Base-by-base conservation (phyloP, 2,329 filamentous ascomycete species). In the Sarocladium kiliense region DNA sequence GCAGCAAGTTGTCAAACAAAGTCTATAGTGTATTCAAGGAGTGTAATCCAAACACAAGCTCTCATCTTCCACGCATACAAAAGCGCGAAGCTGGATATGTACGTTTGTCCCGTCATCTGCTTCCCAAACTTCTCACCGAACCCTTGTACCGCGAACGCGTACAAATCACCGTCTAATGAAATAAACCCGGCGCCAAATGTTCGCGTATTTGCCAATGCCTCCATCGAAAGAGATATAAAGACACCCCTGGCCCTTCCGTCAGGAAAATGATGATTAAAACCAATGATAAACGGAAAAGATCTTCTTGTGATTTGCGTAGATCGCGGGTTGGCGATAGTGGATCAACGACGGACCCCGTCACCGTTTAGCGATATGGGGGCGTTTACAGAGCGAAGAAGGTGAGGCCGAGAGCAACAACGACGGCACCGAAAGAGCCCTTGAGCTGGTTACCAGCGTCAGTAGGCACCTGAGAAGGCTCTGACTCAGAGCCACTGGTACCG, bases 351-450 rank as follows among this genome's bases (percentile, higher is more conserved):
- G 30, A 36, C 47, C 39, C 18, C 14, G 14, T 23, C 14, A 14
- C 39, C 39, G 7, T 44, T 44, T 9, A 18, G 39, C 18, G 19
- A 44, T 18, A 21, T 44, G 19, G 34, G 11, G 12, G 16, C 26
- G 34, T 41, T 53, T 53, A 53, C 34, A 53, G 50, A 41, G 50
- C 50, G 36, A 39, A 53, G 50, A 53, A 39, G 50, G 50, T 30
- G 32, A 53, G 32, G 12, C 12, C 50, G 12, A 53, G 50, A 27
- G 50, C 50, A n/a, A 53, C n/a, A 27, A 53, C 19, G 36, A 39
- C 34, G 21, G 50, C 50, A 23, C 32, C 50, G 25, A 53, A 39
- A 41, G 50, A 53, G 21, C 47, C 26, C 47, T 53, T 53, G 50
- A 53, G 36, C 36, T 53, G 50, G 21, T 4, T 19, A 19, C 36